Evolutionary conservation across 257 asterid species (phyloP), one percentile per base, ranked within the genome.

Genomic region (Anisodus tanguticus): DNA sequence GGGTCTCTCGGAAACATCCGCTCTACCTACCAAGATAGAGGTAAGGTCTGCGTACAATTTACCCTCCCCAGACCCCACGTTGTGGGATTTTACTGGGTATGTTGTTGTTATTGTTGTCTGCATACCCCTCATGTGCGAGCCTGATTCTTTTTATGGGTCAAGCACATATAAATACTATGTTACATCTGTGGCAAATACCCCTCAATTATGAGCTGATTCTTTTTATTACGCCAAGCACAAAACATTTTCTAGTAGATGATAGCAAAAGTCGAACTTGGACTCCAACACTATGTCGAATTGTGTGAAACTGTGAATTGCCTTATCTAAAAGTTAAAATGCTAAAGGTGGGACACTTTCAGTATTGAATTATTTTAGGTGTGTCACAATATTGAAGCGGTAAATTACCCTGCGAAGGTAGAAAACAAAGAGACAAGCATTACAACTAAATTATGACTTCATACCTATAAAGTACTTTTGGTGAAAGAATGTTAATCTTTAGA

Each of bases 71-170:
- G 35, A 31, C 35, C 35, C 2, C 35, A 31, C 35, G 35, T 31
- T 31, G 35, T 31, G 35, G 35, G 2, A 31, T 31, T 31, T 31
- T 1, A 31, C 35, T 1, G 35, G 2, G 35, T 31, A 31, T 31
- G 35, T 31, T 31, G 35, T 31, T 31, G 35, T 31, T 22, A 22
- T 22, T 1, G 35, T 31, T 31, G 35, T 31, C 35, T 31, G 16
- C n/a, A 81, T 15, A 43, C 7, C n/a, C 66, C 70, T 85, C 63
- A 70, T 60, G 69, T 79, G 60, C 60, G 7, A 55, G 16, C 16
- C 60, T 12, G 2, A 13, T 55, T 55, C n/a, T 55, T 55, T 55
- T 55, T 17, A 55, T 55, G 5, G n/a, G 60, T 55, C 60, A 55
- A 55, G 17, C 60, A 55, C 60, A 55, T 13, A 17, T 11, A 55